Evolutionary conservation across 345 rosid species (phyloP).

Genomic region (Sonneratia alba): DNA sequence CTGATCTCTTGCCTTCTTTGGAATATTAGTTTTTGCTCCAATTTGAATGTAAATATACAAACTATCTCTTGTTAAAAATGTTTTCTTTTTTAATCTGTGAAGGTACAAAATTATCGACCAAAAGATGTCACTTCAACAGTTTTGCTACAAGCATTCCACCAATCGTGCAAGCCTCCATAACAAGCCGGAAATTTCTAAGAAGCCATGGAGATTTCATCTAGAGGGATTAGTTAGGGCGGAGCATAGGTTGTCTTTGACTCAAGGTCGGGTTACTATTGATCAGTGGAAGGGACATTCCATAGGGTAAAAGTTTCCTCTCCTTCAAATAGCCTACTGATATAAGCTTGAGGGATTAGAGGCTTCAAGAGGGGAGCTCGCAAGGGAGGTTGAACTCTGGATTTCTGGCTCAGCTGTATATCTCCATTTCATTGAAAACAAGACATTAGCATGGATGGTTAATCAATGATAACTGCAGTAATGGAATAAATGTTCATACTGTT

Average conservation of each 20-base stretch:
- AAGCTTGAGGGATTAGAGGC: not conserved
- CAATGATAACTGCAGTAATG: not conserved
- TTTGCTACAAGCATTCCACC: slow-evolving; percentile 35
- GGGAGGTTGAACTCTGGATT: not conserved
- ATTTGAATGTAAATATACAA: no score
- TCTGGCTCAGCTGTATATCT: not conserved
- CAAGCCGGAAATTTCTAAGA: slow-evolving; percentile 20
- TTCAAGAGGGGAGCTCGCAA: not conserved
- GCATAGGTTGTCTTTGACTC: slow-evolving; percentile 41
- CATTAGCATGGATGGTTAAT: not conserved
- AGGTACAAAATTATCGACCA: slow-evolving; percentile 49
- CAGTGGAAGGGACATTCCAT: slow-evolving; percentile 76
- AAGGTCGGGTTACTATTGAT: slow-evolving; percentile 42
- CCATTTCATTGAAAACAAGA: not conserved
- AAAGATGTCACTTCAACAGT: slow-evolving; percentile 43
- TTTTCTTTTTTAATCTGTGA: slow-evolving; percentile 7
- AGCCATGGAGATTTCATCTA: slow-evolving; percentile 26
- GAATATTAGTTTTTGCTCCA: not conserved
- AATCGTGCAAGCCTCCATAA: slow-evolving; percentile 6
- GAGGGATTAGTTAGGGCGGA: slow-evolving; percentile 58
- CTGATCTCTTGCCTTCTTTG: not conserved
- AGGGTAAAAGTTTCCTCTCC: slow-evolving; percentile 28
- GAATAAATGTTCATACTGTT: not conserved
- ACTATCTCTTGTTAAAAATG: not conserved
- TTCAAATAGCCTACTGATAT: not conserved